Evolutionary conservation across 2,329 filamentous ascomycete species (phyloP), one percentile per base, ranked within the genome.

Genomic region (Colletotrichum cereale): DNA sequence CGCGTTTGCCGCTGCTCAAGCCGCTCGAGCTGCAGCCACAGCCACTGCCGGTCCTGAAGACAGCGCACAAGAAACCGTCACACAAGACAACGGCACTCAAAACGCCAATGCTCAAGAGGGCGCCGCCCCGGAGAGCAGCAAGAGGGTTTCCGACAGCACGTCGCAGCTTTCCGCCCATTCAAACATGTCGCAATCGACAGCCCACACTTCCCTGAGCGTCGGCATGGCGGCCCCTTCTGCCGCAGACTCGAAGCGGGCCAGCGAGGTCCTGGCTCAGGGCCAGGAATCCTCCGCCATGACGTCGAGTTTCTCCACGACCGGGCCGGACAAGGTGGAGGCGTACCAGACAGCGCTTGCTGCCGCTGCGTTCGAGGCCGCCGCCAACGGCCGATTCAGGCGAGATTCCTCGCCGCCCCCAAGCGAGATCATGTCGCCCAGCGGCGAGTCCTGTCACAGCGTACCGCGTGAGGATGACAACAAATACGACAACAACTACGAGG

Each of bases 331-430:
- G 36, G 82, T 84, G 67, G 90, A 90, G 52, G 92, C 90, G 1
- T 96, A 98, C 77, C 95, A 97, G 78, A 92, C 92, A 63, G 94
- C 95, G 1, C 86, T 98, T 5, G 94, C 94, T 2, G 91, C 93
- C 57, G 96, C 95, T 8, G 92, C 94, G 12, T 91, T 92, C 73
- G 87, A 92, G 78, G 94, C 95, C 7, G 92, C 90, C 29, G 90
- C 90, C 1, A 91, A 91, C 47, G 94, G 94, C 3, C 91, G 93
- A 67, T 96, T 97, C 75, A 85, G 89, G 21, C 87, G 93, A 18
- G 86, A 88, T 66, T 84, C 84, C 1, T 86, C 85, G 18, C 84
- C 86, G 11, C 75, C 81, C 1, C 79, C 79, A 10, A 76, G 77
- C 26, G 76, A 77, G 10, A 76, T 74, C 21, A 73, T 74, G 48